Conservation (phyloP, 176 grass and related monocot genomes). For the Guadua angustifolia region DNA sequence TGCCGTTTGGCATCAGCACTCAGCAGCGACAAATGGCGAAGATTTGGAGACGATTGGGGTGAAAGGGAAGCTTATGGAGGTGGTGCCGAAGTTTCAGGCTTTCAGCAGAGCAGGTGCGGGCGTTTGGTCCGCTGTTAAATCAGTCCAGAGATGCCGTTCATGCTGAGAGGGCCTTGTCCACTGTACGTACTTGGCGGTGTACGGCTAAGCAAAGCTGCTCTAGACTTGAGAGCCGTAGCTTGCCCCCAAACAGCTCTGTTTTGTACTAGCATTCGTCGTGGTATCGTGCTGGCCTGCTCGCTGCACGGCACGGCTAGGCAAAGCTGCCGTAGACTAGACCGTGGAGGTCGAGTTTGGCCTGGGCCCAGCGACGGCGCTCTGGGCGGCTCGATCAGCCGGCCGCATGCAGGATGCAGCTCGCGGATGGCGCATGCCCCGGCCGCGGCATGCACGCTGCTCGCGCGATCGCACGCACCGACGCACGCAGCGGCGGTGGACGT, state of each 20-base stretch:
- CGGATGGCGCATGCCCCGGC: neutral
- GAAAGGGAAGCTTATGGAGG: too few species aligned
- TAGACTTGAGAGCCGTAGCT: neutral
- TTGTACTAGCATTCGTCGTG: too few species aligned
- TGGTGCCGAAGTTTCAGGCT: neutral
- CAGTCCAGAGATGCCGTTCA: neutral
- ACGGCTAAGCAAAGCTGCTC: neutral
- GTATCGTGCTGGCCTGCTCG: too few species aligned
- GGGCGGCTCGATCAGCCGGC: neutral
- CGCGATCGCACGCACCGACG: too few species aligned
- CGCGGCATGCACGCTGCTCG: too few species aligned
- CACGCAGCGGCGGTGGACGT: too few species aligned
- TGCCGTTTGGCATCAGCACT: neutral
- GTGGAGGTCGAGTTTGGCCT: neutral
- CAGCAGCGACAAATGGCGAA: neutral
- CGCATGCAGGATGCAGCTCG: neutral
- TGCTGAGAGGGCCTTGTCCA: neutral
- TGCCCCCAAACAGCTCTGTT: too few species aligned
- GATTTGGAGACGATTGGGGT: neutral
- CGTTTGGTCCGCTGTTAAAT: slow-evolving; percentile 12
- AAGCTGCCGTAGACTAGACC: neutral
- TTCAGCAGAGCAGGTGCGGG: neutral
- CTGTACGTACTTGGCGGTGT: neutral
- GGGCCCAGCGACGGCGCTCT: neutral
- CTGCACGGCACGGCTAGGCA: neutral